A percentile compares a stretch with the other conserved stretches of the same genome.
These are phyloP conservation scores for Neopestalotiopsis sp. DNA, from an alignment of 2,329 filamentous ascomycete genomes.

Conservation along the genomic window DNA sequence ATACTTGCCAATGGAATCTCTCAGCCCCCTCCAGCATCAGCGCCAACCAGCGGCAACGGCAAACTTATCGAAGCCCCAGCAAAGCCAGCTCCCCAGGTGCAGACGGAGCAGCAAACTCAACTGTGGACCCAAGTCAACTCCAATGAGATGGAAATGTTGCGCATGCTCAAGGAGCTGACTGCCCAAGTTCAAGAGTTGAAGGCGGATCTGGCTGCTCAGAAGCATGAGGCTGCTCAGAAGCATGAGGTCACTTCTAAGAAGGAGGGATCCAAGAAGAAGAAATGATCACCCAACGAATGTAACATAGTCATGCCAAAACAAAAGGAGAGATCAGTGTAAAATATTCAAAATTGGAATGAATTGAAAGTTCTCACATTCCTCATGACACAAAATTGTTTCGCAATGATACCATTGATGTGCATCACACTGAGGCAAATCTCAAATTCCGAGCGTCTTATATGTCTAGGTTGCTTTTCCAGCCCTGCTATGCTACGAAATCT, in stretches of 20 bases:
- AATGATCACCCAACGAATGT: not conserved
- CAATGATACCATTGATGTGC: not conserved
- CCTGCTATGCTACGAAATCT: not conserved
- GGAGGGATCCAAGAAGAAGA: not conserved
- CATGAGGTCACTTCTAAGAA: not conserved
- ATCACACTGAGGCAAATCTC: too few species aligned
- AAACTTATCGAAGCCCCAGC: not conserved
- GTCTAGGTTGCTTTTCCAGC: not conserved
- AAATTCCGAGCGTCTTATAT: not conserved
- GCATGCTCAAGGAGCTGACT: not conserved
- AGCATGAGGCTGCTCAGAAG: not conserved
- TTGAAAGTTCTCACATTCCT: not conserved
- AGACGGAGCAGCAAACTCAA: not conserved
- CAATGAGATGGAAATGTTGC: slow-evolving; percentile 1
- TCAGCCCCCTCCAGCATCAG: not conserved
- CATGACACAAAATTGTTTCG: not conserved
- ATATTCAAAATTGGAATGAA: not conserved
- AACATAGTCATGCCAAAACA: not conserved
- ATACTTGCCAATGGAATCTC: not conserved
- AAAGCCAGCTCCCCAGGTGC: not conserved
- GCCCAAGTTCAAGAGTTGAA: not conserved
- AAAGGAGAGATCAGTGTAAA: not conserved
- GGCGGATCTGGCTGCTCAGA: not conserved
- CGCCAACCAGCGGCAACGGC: not conserved
- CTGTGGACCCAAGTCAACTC: not conserved